Evolutionary conservation across 2,329 filamentous ascomycete genomes (phyloP).

Genomic region (Xylariomycetidae sp.): DNA sequence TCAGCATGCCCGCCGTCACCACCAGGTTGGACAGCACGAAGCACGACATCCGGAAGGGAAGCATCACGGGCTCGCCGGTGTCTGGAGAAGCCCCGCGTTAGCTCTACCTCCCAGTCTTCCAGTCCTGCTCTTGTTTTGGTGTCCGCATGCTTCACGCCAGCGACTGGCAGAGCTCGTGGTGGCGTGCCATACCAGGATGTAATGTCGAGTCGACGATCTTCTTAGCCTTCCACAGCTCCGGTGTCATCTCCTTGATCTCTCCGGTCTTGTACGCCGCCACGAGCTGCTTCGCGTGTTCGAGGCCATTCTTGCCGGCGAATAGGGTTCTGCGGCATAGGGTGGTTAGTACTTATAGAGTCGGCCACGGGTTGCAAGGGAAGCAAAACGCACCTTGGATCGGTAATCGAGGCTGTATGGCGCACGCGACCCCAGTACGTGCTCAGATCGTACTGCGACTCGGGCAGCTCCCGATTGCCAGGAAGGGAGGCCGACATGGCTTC

Average conservation of each 20-base stretch:
- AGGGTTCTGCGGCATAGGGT: slow-evolving; percentile 60
- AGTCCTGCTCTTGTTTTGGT: background rate
- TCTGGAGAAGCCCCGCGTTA: slow-evolving; percentile 48
- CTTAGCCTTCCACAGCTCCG: slow-evolving; percentile 90
- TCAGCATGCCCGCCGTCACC: slow-evolving; percentile 95
- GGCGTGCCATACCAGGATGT: slow-evolving; percentile 69
- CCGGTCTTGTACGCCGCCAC: slow-evolving; percentile 84
- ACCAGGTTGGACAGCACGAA: slow-evolving; percentile 91
- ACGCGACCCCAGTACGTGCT: slow-evolving; percentile 93
- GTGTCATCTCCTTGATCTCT: slow-evolving; percentile 72
- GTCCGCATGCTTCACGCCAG: background rate
- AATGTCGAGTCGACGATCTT: slow-evolving; percentile 95
- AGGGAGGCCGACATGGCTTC: slow-evolving; percentile 59
- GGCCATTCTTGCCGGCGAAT: slow-evolving; percentile 67
- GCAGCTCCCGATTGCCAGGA: slow-evolving; percentile 70
- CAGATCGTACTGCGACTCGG: slow-evolving; percentile 87
- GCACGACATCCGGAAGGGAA: slow-evolving; percentile 96
- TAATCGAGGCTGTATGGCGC: slow-evolving; percentile 78
- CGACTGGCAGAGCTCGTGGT: background rate
- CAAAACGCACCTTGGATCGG: slow-evolving; percentile 85
- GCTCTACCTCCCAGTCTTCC: slow-evolving; percentile 6
- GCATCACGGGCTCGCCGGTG: slow-evolving; percentile 83
- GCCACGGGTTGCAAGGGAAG: too few relatives aligned
- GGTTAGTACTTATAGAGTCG: slow-evolving; percentile 13
- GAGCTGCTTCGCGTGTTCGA: slow-evolving; percentile 80